Conservation (phyloP, 768 basidiomycete genomes). For the Jaapia argillacea region DNA sequence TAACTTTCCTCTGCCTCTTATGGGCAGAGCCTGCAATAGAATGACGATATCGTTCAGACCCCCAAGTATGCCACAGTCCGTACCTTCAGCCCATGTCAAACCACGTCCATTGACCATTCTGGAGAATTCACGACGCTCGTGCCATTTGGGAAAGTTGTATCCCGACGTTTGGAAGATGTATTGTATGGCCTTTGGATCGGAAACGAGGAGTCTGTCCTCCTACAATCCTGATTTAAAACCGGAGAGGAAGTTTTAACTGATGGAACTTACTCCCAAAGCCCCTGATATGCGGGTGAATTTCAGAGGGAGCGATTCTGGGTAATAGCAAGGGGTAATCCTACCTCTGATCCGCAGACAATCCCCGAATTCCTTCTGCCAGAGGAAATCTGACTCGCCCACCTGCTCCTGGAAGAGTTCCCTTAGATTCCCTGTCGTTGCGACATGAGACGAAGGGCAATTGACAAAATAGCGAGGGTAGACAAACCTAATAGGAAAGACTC, state of each 20-base stretch:
- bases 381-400: neutral
- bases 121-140: conserved; percentile 1
- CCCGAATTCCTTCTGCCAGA: neutral
- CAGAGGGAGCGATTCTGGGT: neutral
- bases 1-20: conserved; percentile 41
- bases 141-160: conserved; percentile 31
- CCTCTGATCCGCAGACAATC: neutral
- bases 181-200: conserved; percentile 36
- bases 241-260: neutral
- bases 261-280: conserved; percentile 24
- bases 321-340: too few relatives aligned
- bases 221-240: conserved; percentile 9
- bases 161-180: conserved; percentile 30
- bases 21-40: conserved; percentile 27
- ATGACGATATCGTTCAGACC: conserved; percentile 7
- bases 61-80: neutral
- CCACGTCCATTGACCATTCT: conserved; percentile 18
- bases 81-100: conserved; percentile 6
- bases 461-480: neutral
- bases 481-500: neutral
- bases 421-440: neutral
- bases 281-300: conserved; percentile 23
- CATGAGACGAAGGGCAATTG: neutral
- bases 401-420: neutral
- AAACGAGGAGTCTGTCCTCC: conserved; percentile 34